phyloP scores from a whole-genome alignment of 148 eudicot species.

The Camellia granthamiana region DNA sequence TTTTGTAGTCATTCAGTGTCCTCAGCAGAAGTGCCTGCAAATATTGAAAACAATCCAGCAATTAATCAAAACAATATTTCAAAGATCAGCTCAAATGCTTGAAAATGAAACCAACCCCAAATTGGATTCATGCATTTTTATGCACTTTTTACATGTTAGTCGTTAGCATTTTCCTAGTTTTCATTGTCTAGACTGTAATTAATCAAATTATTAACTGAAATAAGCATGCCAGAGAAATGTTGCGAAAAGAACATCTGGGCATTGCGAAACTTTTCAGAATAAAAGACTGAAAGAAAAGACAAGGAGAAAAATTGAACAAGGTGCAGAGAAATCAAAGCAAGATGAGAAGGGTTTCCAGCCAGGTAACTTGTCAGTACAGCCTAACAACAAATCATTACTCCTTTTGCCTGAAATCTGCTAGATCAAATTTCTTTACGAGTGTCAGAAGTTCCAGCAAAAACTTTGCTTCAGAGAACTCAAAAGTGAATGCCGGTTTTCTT shows the following conservation, averaged over 20 bases:
- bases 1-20: slow-evolving; percentile 63
- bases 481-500: too few species aligned
- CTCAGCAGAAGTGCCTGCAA: slow-evolving; percentile 71
- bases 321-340: too few species aligned
- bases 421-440: too few species aligned
- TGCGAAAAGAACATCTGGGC: neutral
- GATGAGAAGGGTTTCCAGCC: too few species aligned
- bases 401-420: too few species aligned
- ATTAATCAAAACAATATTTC: neutral
- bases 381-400: too few species aligned
- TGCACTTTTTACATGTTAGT: too few species aligned
- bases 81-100: neutral
- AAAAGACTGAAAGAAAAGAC: neutral
- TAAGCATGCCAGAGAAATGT: neutral
- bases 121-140: neutral
- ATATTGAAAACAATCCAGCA: neutral
- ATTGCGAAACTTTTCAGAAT: neutral
- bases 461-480: too few species aligned
- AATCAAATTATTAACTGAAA: neutral
- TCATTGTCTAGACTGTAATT: neutral
- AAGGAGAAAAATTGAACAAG: neutral
- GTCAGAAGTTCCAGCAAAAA: too few species aligned
- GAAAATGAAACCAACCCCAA: neutral
- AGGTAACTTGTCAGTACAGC: too few species aligned
- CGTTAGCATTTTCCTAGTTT: neutral